phyloP scores from a whole-genome alignment of 495 filamentous ascomycete species.

The Tuber borchii region DNA sequence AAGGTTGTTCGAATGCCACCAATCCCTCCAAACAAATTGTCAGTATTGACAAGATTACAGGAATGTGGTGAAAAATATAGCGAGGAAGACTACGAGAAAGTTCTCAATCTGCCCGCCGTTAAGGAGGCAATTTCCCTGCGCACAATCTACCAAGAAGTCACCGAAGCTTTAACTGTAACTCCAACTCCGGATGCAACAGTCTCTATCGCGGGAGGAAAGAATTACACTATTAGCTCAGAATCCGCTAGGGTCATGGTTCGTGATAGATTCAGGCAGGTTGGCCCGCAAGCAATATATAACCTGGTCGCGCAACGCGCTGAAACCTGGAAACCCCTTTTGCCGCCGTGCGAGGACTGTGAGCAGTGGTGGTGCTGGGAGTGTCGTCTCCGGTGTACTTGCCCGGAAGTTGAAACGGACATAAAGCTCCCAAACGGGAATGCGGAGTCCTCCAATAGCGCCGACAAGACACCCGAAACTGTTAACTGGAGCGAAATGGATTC shows the following conservation, averaged over 20 bases:
- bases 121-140: background rate
- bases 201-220: background rate
- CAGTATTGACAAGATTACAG: background rate
- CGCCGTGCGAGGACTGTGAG: background rate
- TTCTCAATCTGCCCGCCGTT: background rate
- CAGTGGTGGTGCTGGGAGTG: background rate
- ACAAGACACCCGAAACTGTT: background rate
- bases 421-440: background rate
- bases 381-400: background rate
- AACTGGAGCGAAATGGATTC: background rate
- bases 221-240: background rate
- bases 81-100: background rate
- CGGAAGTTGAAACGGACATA: background rate
- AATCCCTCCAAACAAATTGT: background rate
- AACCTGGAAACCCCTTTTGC: background rate
- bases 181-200: background rate
- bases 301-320: background rate
- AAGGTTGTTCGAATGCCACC: background rate
- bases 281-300: background rate
- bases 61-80: background rate
- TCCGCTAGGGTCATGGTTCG: background rate
- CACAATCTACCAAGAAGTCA: background rate
- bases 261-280: background rate
- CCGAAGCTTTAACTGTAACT: background rate
- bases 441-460: background rate